These are phyloP conservation scores for Phaeodactylum tricornutum DNA, from an alignment of 108 stramenopile species.

Conservation along the genomic window DNA sequence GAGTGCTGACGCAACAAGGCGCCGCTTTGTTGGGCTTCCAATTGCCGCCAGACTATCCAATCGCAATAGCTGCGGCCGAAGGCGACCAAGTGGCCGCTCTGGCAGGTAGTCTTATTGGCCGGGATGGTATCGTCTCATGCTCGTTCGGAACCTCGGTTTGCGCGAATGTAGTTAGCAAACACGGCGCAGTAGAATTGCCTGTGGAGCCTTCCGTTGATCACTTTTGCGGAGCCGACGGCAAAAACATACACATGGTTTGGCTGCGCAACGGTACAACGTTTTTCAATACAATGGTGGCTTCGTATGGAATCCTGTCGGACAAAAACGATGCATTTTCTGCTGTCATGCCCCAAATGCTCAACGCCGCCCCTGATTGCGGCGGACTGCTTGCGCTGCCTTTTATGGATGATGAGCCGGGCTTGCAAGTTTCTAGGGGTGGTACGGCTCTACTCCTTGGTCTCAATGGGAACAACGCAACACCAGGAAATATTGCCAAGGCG, in stretches of 20 bases:
- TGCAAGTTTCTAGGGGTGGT: slow-evolving; percentile 18
- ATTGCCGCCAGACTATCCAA: not conserved
- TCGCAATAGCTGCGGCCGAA: slow-evolving; percentile 31
- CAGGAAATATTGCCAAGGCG: slow-evolving; percentile 32
- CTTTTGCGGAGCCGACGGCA: slow-evolving; percentile 31
- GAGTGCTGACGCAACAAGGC: slow-evolving; percentile 3
- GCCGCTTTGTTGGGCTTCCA: slow-evolving; percentile 6
- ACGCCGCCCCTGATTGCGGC: slow-evolving; percentile 33
- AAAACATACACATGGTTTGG: slow-evolving; percentile 40
- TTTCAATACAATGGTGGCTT: slow-evolving; percentile 25
- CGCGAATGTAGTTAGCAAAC: slow-evolving; percentile 25
- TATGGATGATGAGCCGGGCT: slow-evolving; percentile 42
- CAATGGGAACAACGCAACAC: slow-evolving; percentile 17
- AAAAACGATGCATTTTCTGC: slow-evolving; percentile 12
- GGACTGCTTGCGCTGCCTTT: slow-evolving; percentile 39
- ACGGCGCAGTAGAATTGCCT: slow-evolving; percentile 1
- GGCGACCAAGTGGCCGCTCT: slow-evolving; percentile 39
- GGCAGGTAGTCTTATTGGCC: slow-evolving; percentile 31
- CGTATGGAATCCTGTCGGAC: slow-evolving; percentile 5
- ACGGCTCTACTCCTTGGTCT: slow-evolving; percentile 29
- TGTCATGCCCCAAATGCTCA: slow-evolving; percentile 22
- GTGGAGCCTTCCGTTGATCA: slow-evolving; percentile 14
- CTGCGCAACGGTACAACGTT: slow-evolving; percentile 39
- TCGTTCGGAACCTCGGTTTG: slow-evolving; percentile 42
- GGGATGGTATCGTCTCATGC: slow-evolving; percentile 25